phyloP scores from a whole-genome alignment of 768 basidiomycete species.

The Rubroboletus pulcherrimus region DNA sequence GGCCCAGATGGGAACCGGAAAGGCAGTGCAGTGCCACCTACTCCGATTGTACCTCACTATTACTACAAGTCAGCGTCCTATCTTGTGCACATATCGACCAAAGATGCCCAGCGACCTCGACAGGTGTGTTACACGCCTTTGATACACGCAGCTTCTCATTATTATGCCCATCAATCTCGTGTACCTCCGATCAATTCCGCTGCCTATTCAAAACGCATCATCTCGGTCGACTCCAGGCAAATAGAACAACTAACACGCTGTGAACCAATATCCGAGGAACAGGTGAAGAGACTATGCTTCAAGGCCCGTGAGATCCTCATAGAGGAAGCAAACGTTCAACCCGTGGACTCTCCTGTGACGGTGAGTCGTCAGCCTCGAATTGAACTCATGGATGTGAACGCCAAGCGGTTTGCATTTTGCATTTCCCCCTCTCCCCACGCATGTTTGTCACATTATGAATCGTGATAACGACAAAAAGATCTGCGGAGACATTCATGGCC shows the following conservation, averaged over 20 bases:
- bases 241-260: conserved; percentile 92
- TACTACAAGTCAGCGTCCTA: conserved; percentile 31
- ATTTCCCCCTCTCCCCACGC: background rate
- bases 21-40: conserved; percentile 27
- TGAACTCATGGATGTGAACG: conserved; percentile 1
- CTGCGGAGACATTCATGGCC: conserved; percentile 96
- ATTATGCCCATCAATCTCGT: conserved; percentile 20
- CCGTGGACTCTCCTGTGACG: conserved; percentile 93
- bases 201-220: conserved; percentile 11
- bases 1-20: conserved; percentile 7
- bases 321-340: conserved; percentile 97
- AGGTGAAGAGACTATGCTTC: conserved; percentile 91
- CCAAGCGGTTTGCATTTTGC: background rate
- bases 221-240: conserved; percentile 54
- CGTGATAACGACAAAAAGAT: conserved; percentile 44
- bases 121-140: conserved; percentile 42
- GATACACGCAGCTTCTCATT: conserved; percentile 25
- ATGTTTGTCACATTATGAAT: conserved; percentile 3
- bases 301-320: conserved; percentile 96
- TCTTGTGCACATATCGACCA: conserved; percentile 17
- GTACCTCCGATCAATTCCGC: conserved; percentile 25
- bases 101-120: conserved; percentile 56
- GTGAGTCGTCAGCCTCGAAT: conserved; percentile 42
- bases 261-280: conserved; percentile 92
- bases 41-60: conserved; percentile 21